Evolutionary conservation across 2,329 filamentous ascomycete genomes (phyloP), one percentile per base, ranked within the genome.

Genomic region (Nigrospora osmanthi): DNA sequence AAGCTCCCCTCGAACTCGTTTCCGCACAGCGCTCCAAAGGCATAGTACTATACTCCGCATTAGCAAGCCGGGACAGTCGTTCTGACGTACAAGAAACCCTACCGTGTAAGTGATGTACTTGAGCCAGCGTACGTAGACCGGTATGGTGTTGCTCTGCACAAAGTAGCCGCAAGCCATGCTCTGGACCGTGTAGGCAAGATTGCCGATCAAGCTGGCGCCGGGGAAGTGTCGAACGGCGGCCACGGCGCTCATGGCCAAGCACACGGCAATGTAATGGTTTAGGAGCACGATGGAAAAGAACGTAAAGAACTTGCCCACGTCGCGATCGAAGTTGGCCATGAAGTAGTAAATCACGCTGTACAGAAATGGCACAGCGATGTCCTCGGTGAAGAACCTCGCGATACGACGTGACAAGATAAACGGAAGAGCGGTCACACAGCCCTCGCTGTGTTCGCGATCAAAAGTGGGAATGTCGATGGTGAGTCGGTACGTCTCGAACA

Each of bases 151-250:
- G 11, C 74, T 72, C 58, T 89, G 85, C 13, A 89, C 79, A 52
- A 90, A 89, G 60, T 83, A 89, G 1, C 86, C 86, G 50, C 85
- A 88, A 0, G 81, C 81, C 68, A 89, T 80, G 2, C 77, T 83
- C 57, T 90, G 86, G 16, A 89, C 52, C 0, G 86, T 90, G 53
- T 82, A 89, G 0, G 73, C 76, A 40, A 89, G 63, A 53, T 90
- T 90, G 11, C 79, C 84, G 39, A 88, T 80, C 19, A 90, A 59
- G 54, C 80, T 85, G 1, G 85, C 85, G 0, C 80, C 80, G 0
- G 85, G 74, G 57, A 90, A 89, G 49, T 81, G 73, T 38, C 86
- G 69, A 0, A 77, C 76, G 0, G 83, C 65, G 1, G 80, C 75
- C 3, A 90, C 78, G 45, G 83, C 85, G 1, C 80, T 71, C 51